These are phyloP conservation scores for Colletotrichum liriopes DNA, from an alignment of 2,329 filamentous ascomycete species.

Conservation along the genomic window DNA sequence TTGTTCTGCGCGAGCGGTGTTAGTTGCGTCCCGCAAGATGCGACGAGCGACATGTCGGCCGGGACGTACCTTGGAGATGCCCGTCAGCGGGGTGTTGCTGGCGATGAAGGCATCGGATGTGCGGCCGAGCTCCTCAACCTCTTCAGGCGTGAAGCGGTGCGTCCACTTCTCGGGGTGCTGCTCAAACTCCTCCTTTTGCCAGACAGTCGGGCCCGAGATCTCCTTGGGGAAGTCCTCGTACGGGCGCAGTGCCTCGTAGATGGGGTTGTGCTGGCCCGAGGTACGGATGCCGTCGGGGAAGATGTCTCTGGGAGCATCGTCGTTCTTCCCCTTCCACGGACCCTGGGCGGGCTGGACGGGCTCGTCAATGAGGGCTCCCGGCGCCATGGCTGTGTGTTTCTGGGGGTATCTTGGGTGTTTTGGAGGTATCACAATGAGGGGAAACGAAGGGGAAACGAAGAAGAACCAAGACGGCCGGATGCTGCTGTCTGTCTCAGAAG, in stretches of 20 bases:
- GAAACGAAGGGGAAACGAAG: background rate
- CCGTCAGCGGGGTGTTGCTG: slow-evolving; percentile 77
- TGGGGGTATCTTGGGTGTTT: slow-evolving; percentile 13
- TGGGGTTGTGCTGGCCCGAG: slow-evolving; percentile 80
- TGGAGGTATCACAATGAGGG: background rate
- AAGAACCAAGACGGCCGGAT: background rate
- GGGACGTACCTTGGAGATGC: slow-evolving; percentile 62
- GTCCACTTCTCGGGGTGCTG: slow-evolving; percentile 79
- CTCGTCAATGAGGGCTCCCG: slow-evolving; percentile 44
- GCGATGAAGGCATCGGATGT: slow-evolving; percentile 80
- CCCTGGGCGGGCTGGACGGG: slow-evolving; percentile 23
- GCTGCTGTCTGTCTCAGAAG: background rate
- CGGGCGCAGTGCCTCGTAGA: slow-evolving; percentile 75
- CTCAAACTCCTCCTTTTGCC: slow-evolving; percentile 77
- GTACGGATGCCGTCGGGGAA: slow-evolving; percentile 67
- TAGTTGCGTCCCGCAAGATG: background rate
- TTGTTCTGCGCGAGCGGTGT: slow-evolving; percentile 50
- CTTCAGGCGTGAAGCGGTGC: slow-evolving; percentile 76
- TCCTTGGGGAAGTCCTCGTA: slow-evolving; percentile 80
- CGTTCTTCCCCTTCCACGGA: slow-evolving; percentile 49
- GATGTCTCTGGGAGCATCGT: slow-evolving; percentile 54
- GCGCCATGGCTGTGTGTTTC: slow-evolving; percentile 41
- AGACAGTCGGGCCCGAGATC: slow-evolving; percentile 81
- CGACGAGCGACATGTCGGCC: background rate
- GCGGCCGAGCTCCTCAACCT: slow-evolving; percentile 77